Evolutionary conservation across 805 yeast species (phyloP), one percentile per base, ranked within the genome.

Genomic region (Myxozyma udenii): DNA sequence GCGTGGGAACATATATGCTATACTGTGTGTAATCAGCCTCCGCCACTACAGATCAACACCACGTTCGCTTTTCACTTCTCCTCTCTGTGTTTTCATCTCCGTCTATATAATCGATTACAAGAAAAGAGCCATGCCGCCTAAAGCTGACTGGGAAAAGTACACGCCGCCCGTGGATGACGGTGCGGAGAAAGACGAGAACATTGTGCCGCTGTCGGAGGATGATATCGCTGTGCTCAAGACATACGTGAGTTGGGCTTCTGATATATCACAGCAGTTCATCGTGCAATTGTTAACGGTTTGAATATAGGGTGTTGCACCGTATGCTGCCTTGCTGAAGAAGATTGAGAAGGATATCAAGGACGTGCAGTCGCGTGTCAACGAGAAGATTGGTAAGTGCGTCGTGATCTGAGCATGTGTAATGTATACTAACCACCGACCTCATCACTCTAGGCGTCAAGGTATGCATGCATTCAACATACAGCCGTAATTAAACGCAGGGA

Each of bases 101-200:
- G n/a, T n/a, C n/a, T n/a, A n/a, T n/a, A n/a, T n/a, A n/a, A n/a
- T n/a, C n/a, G n/a, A n/a, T n/a, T n/a, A n/a, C n/a, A n/a, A n/a
- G n/a, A n/a, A n/a, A n/a, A n/a, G n/a, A n/a, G n/a, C n/a, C 60
- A 90, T 90, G 97, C 90, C 97, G 56, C 96, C 97, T 62, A 93
- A 89, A 76, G 93, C 89, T 51, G 95, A 93, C 70, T 93, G 99
- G 99, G 99, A 95, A 68, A 93, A 93, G 70, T 88, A 87, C 72
- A 84, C 83, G 68, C 85, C 93, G 46, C 95, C 96, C n/a, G 77
- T 75, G 41, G 96, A 85, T 60, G 83, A 71, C 30, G 75, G 74
- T 18, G 78, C 74, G 16, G 75, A 76, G 51, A 74, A 76, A 46
- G 88, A 83, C 45, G 88, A 83, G 53, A 83, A 87, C 61, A 83